Base-by-base conservation (phyloP, 306 rosid species). In the Arachis stenosperma region DNA sequence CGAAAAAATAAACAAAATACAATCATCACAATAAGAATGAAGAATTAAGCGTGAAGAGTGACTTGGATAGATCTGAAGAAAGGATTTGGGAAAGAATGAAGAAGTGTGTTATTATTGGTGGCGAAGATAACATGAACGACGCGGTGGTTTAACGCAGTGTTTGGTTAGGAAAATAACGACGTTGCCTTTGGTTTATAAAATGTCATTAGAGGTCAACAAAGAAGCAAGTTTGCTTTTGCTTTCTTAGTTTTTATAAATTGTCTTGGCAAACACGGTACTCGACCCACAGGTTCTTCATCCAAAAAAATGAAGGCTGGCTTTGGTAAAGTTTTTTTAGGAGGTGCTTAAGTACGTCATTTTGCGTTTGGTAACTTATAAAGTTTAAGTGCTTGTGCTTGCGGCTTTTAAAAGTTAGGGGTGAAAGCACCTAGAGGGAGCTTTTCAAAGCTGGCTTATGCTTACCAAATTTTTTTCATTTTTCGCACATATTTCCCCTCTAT, bases 201-300 rank as follows among this genome's bases (percentile, higher is more conserved):
- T 17, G 10, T 1, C 22, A 17, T 9, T 40, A 75, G 74, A 70
- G 86, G 83, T 73, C 51, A 75, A 50, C 59, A 74, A 17, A 12
- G 65, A 64, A 11, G 30, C 81, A 79, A 84, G 86, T 78, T 50
- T 81, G 40, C 37, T 47, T 53, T 1, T 1, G 46, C 17, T 68
- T 61, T 52, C 42, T 8, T 8, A 48, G 12, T 61, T 52, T 36
- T 8, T 8, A 48, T 48, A 40, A 27, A 8, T 3, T 50, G 78
- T 54, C 90, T 88, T 86, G 88, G 50, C 74, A 73, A 75, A 74
- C 88, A 86, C 43, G 88, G 12, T 67, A 70, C 50, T 2, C 39
- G 78, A 22, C 81, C 83, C 81, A 70, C 46, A 37, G 70, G 68
- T 78, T 47, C 53, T 50, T 40, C 41, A 47, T 54, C n/a, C 5